A percentile compares a stretch with the other conserved stretches of the same genome.
Evolutionary conservation across 805 yeast genomes (phyloP).

Genomic region (Blastobotrys terrestris): DNA sequence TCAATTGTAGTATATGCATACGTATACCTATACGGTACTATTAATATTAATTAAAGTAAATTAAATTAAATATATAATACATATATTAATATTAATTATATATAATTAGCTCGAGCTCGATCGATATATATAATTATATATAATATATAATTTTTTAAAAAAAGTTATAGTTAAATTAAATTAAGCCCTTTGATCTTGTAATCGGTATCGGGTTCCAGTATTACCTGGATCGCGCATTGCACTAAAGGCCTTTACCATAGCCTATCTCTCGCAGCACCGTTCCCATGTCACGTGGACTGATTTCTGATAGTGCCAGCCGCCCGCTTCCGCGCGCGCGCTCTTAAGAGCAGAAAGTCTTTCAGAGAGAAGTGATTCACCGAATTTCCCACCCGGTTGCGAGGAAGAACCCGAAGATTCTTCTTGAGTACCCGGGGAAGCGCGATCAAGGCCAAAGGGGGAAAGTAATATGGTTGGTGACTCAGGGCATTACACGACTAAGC

Average conservation of each 20-base stretch:
- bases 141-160: no score
- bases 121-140: no score
- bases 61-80: no score
- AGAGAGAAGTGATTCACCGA: slow-evolving; percentile 22
- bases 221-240: slow-evolving; percentile 22
- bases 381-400: slow-evolving; percentile 21
- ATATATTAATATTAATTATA: no score
- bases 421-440: slow-evolving; percentile 23
- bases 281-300: slow-evolving; percentile 15
- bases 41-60: no score
- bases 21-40: no score
- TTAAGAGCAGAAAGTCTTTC: slow-evolving; percentile 11
- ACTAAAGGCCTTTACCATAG: slow-evolving; percentile 15
- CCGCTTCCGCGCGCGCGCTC: slow-evolving; percentile 19
- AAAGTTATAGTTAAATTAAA: no score
- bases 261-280: slow-evolving; percentile 22
- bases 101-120: no score
- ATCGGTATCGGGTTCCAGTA: slow-evolving; percentile 24
- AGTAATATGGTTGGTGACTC: background rate
- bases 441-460: slow-evolving; percentile 8
- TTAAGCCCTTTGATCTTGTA: no score
- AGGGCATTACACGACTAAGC: background rate
- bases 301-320: slow-evolving; percentile 22
- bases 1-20: background rate
- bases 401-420: slow-evolving; percentile 1